phyloP scores from a whole-genome alignment of 495 filamentous ascomycete genomes.

The Aspergillus sclerotioniger region DNA sequence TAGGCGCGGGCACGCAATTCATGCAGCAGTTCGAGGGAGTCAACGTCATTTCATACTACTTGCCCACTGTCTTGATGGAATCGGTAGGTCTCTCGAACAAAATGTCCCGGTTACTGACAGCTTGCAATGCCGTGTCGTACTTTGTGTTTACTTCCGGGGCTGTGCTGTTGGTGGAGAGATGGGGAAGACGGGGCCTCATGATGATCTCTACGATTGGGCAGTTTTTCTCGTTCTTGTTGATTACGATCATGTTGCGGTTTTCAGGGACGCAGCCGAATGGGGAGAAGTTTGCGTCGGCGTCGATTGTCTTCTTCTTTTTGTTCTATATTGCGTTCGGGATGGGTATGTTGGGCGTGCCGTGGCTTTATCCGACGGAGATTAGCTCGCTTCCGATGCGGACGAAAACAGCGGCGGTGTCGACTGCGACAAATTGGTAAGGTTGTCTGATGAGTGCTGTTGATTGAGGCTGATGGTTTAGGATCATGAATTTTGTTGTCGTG shows the following conservation, averaged over 20 bases:
- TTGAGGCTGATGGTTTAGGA: constrained; percentile 20
- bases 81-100: constrained; percentile 47
- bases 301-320: constrained; percentile 55
- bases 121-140: constrained; percentile 52
- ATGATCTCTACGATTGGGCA: constrained; percentile 47
- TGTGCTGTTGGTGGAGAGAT: constrained; percentile 48
- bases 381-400: constrained; percentile 56
- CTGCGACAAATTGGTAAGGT: constrained; percentile 56
- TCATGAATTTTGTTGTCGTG: constrained; percentile 61
- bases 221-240: constrained; percentile 50
- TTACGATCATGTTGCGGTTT: constrained; percentile 53
- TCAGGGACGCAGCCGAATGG: constrained; percentile 34
- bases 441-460: neutral
- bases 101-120: constrained; percentile 49
- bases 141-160: constrained; percentile 47
- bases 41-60: constrained; percentile 47
- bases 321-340: constrained; percentile 53
- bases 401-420: constrained; percentile 56
- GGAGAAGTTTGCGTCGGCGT: constrained; percentile 37
- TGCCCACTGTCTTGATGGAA: constrained; percentile 50
- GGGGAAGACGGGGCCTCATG: constrained; percentile 53
- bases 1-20: constrained; percentile 50
- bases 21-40: constrained; percentile 54
- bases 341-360: constrained; percentile 55
- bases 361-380: constrained; percentile 65